A percentile compares a stretch with the other conserved stretches of the same genome.
Evolutionary conservation across 495 filamentous ascomycete species (phyloP).

Genomic region (Podospora anserina): DNA sequence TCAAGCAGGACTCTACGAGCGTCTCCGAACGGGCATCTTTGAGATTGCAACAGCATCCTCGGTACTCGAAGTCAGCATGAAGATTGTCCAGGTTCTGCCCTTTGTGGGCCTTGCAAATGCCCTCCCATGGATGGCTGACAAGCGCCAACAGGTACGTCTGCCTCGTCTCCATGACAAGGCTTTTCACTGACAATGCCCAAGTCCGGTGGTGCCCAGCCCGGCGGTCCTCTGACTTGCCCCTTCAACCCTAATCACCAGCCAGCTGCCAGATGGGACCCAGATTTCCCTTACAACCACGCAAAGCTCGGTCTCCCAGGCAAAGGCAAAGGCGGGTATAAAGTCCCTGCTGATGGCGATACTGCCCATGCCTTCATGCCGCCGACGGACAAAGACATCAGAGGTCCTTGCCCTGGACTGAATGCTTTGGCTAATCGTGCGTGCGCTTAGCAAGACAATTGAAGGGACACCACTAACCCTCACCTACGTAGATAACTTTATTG

Average conservation of each 20-base stretch:
- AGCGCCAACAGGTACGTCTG: slow-evolving; percentile 12
- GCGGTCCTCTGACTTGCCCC: slow-evolving; percentile 12
- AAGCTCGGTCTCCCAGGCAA: slow-evolving; percentile 10
- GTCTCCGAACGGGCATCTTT: no score
- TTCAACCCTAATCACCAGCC: slow-evolving; percentile 12
- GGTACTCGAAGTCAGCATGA: not conserved
- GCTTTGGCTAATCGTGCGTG: slow-evolving; percentile 8
- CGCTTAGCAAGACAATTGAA: not conserved
- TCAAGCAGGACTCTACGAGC: no score
- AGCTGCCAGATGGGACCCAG: slow-evolving; percentile 1
- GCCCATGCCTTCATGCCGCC: slow-evolving; percentile 11
- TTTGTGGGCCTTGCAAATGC: slow-evolving; percentile 7
- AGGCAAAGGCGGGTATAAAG: slow-evolving; percentile 13
- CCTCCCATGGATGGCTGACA: slow-evolving; percentile 14
- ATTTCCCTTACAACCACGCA: slow-evolving; percentile 11
- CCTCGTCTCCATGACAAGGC: no score
- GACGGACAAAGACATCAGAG: slow-evolving; percentile 11
- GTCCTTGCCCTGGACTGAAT: slow-evolving; percentile 15
- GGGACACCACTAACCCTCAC: not conserved
- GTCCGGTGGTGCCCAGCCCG: slow-evolving; percentile 12
- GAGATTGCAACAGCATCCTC: no score
- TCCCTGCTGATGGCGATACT: slow-evolving; percentile 8
- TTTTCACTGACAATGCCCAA: not conserved
- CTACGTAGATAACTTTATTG: slow-evolving; percentile 3
- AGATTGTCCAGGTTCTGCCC: not conserved